phyloP scores from a whole-genome alignment of 1,284 basidiomycete genomes.

The Tilletia horrida region DNA sequence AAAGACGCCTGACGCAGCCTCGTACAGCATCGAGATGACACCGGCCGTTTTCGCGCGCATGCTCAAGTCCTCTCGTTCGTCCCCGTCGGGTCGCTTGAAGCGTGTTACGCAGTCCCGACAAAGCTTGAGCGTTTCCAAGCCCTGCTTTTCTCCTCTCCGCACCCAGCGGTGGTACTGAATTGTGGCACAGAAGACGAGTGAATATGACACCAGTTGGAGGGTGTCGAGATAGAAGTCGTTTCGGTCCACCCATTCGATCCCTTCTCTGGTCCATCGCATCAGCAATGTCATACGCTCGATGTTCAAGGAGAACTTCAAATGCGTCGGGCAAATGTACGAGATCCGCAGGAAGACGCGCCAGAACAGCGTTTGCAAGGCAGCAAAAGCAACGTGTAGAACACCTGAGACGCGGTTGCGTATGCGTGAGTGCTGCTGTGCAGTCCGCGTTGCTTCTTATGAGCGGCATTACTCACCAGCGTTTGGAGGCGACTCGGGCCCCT shows the following conservation, averaged over 20 bases:
- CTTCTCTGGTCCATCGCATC: conserved; percentile 38
- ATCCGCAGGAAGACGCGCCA: conserved; percentile 52
- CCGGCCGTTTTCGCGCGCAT: conserved; percentile 81
- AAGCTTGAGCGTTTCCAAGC: conserved; percentile 27
- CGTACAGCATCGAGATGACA: conserved; percentile 84
- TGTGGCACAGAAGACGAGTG: conserved; percentile 48
- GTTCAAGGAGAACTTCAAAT: conserved; percentile 47
- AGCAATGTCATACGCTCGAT: conserved; percentile 48
- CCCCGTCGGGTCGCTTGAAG: conserved; percentile 35
- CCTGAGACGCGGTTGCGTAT: conserved; percentile 24
- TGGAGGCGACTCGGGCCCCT: conserved; percentile 34
- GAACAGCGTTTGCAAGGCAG: conserved; percentile 47
- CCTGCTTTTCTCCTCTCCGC: conserved; percentile 39
- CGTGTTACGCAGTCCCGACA: conserved; percentile 15
- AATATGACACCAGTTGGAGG: conserved; percentile 44
- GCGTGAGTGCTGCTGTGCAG: too few relatives aligned
- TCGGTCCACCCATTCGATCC: conserved; percentile 45
- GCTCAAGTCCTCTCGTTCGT: conserved; percentile 60
- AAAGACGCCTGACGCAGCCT: conserved; percentile 57
- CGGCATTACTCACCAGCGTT: conserved; percentile 13
- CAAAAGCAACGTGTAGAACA: conserved; percentile 42
- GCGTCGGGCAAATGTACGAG: conserved; percentile 49
- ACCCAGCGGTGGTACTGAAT: conserved; percentile 48
- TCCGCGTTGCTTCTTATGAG: too few relatives aligned
- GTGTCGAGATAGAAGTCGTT: conserved; percentile 49